Percentiles rank a stretch among this genome's conserved stretches.
Evolutionary conservation across 495 filamentous ascomycete species (phyloP).

Genomic region (Saxophila tyrrhenica): DNA sequence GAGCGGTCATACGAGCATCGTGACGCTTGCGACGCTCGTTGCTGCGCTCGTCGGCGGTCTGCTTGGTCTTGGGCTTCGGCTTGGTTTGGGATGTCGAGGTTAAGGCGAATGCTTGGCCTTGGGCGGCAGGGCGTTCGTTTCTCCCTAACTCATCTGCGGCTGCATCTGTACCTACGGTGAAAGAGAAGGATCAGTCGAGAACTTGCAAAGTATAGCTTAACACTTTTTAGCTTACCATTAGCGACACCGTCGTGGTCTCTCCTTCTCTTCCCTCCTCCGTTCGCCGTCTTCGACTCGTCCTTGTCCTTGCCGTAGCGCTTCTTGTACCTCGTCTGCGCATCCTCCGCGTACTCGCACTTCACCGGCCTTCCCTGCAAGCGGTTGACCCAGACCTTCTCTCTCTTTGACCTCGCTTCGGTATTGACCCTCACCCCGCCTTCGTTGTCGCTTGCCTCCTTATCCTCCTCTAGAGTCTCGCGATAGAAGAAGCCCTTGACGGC

Average conservation of each 20-base stretch:
- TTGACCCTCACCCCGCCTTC: constrained; percentile 29
- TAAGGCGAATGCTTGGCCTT: background rate
- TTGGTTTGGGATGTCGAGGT: background rate
- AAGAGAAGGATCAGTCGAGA: background rate
- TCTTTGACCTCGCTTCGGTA: constrained; percentile 42
- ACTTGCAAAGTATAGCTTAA: no score
- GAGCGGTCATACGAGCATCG: constrained; percentile 26
- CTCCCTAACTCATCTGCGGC: background rate
- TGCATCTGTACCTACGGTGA: background rate
- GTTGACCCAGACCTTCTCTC: constrained; percentile 71
- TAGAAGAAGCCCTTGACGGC: constrained; percentile 74
- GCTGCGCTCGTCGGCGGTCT: constrained; percentile 2
- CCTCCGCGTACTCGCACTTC: constrained; percentile 88
- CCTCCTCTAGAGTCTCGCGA: constrained; percentile 39
- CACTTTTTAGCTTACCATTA: background rate
- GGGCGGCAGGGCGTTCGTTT: background rate
- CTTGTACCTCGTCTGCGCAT: constrained; percentile 72
- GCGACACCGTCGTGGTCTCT: background rate
- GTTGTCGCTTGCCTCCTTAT: constrained; percentile 25
- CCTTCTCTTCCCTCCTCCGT: constrained; percentile 14
- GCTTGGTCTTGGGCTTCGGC: background rate
- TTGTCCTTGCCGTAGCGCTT: constrained; percentile 71
- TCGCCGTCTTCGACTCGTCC: constrained; percentile 12
- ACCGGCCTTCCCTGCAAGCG: constrained; percentile 63
- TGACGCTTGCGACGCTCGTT: constrained; percentile 17